Evolutionary conservation across 805 yeast genomes (phyloP), one percentile per base, ranked within the genome.

Genomic region (Cyberlindnera petersonii): DNA sequence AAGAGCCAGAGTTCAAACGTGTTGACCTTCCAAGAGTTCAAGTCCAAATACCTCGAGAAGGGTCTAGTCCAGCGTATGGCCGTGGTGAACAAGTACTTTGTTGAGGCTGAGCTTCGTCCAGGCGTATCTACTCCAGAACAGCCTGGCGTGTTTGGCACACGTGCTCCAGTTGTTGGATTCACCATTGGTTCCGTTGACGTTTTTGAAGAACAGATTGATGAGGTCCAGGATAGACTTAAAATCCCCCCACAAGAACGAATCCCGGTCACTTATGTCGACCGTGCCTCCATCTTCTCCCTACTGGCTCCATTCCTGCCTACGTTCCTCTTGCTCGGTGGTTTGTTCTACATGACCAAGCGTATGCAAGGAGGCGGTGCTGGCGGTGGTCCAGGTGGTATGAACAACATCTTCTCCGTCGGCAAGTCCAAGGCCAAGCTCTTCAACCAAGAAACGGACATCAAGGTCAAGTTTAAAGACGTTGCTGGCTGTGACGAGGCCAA

Each of bases 401-500:
- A 81, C 15, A 87, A 88, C 16, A 70, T 84, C 37, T 83, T 86
- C 58, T 80, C 82, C 40, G 79, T 82, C 34, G 88, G 91, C 21
- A 84, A 85, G 59, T 76, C 86, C 14, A 81, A 76, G 49, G 93
- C 93, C 26, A 85, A 84, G 60, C 67, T 78, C 43, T 87, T 83
- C 66, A 85, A 87, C 62, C 86, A 84, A 51, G 91, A 84, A 52
- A 79, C 83, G 5, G 88, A 85, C 46, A 84, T 88, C 44, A 84
- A 84, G 54, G 79, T 86, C 35, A 79, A 77, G 48, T 88, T 89
- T 59, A 79, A 77, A 46, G 96, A 89, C 58, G 96, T 88, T 38
- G 97, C 97, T 1, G 97, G 97, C 19, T 83, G 91, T 69, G 86
- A 86, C 52, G 97, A 88, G 62, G 93, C 96, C 15, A 88, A 88